Percentiles rank a stretch among this genome's conserved stretches.
phyloP scores from a whole-genome alignment of 148 eudicot genomes.

The Rhododendron henanense region DNA sequence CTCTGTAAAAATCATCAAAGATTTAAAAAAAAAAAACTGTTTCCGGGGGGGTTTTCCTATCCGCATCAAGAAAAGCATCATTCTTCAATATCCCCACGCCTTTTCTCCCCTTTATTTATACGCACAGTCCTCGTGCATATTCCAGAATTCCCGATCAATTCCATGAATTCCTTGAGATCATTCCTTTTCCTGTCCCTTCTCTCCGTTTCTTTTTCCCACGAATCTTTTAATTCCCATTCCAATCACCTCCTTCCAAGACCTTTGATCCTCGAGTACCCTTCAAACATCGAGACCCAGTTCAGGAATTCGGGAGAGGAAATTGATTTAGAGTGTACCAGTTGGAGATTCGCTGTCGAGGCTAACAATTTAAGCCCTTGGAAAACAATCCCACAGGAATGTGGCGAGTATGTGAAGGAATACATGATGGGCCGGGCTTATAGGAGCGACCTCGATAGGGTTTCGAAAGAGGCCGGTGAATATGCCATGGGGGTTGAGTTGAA shows the following conservation, averaged over 20 bases:
- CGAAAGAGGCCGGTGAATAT: constrained; percentile 47
- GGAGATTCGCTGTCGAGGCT: constrained; percentile 82
- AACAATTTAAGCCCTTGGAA: constrained; percentile 84
- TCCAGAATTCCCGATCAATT: not conserved
- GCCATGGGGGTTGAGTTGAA: constrained; percentile 45
- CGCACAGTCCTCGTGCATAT: not conserved
- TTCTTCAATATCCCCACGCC: not conserved
- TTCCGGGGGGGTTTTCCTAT: not conserved
- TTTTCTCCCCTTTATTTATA: not conserved
- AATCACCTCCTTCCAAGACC: constrained; percentile 42
- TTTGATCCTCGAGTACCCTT: constrained; percentile 43
- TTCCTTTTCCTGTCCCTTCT: constrained; percentile 25
- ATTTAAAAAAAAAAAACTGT: not conserved
- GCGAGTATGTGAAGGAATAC: constrained; percentile 63
- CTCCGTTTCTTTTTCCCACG: constrained; percentile 25
- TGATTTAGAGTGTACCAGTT: constrained; percentile 52
- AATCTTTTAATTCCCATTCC: constrained; percentile 18
- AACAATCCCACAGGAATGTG: constrained; percentile 72
- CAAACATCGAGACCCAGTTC: constrained; percentile 19
- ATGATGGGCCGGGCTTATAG: constrained; percentile 47
- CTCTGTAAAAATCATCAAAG: not conserved
- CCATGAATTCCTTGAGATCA: constrained; percentile 6
- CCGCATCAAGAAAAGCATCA: not conserved
- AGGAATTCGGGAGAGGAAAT: constrained; percentile 21
- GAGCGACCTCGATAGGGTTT: constrained; percentile 60